These are phyloP conservation scores for Scleroderma bovista DNA, from an alignment of 768 basidiomycete species.

Conservation along the genomic window DNA sequence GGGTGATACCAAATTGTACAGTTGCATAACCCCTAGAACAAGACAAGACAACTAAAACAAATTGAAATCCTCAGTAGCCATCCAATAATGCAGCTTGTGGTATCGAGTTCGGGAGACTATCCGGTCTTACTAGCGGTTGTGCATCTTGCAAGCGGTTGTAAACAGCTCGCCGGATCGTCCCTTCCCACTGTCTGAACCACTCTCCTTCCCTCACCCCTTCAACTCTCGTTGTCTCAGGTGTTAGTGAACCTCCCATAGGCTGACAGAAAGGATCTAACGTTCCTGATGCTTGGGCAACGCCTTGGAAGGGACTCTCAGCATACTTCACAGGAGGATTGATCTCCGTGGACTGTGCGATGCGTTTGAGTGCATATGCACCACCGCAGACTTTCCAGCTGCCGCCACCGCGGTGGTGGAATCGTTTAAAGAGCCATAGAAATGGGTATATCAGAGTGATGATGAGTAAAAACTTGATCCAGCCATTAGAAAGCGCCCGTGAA, in stretches of 20 bases:
- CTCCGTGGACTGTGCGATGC: conserved; percentile 19
- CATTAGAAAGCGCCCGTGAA: conserved; percentile 62
- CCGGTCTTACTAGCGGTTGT: conserved; percentile 31
- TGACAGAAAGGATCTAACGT: neutral
- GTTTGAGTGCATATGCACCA: conserved; percentile 68
- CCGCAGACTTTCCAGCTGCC: conserved; percentile 75
- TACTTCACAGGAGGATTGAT: conserved; percentile 1
- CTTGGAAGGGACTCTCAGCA: conserved; percentile 4
- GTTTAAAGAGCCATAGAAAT: conserved; percentile 75
- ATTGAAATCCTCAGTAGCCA: conserved; percentile 18
- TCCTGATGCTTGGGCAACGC: neutral
- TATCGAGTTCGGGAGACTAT: conserved; percentile 5
- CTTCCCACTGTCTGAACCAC: conserved; percentile 79
- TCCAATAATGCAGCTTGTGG: conserved; percentile 19
- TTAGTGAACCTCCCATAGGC: conserved; percentile 17
- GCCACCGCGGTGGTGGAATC: conserved; percentile 61
- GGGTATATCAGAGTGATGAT: conserved; percentile 71
- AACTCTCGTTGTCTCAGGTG: conserved; percentile 35
- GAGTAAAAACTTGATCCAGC: conserved; percentile 65
- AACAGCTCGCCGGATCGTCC: conserved; percentile 58
- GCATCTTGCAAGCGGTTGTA: conserved; percentile 32
- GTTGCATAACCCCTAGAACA: neutral
- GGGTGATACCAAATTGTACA: neutral
- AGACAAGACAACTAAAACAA: neutral
- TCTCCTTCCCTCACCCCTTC: conserved; percentile 65